Evolutionary conservation across 1,284 basidiomycete genomes (phyloP).

Genomic region (Trametes sp.): DNA sequence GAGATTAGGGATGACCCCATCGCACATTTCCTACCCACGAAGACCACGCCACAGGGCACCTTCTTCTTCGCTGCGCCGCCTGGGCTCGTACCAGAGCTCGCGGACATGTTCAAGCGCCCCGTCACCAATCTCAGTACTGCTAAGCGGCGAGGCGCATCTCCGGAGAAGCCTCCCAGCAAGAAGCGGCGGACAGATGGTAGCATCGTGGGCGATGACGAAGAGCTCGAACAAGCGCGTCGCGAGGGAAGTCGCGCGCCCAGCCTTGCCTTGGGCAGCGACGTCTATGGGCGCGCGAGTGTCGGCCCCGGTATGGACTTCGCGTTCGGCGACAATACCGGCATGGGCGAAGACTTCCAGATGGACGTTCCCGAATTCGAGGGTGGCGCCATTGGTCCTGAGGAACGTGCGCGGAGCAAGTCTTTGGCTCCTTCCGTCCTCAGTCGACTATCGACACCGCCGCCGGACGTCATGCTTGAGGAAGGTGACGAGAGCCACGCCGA

Average conservation of each 20-base stretch:
- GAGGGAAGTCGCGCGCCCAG: slow-evolving; percentile 69
- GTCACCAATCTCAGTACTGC: slow-evolving; percentile 51
- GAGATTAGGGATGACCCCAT: slow-evolving; percentile 88
- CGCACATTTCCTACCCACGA: slow-evolving; percentile 85
- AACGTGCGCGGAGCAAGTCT: slow-evolving; percentile 51
- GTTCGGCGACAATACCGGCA: slow-evolving; percentile 53
- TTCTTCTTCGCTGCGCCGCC: slow-evolving; percentile 85
- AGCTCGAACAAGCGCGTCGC: slow-evolving; percentile 72
- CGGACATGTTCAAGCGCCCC: slow-evolving; percentile 86
- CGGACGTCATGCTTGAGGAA: slow-evolving; percentile 61
- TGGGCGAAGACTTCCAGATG: slow-evolving; percentile 71
- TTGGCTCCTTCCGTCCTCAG: slow-evolving; percentile 62
- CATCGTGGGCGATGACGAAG: slow-evolving; percentile 42
- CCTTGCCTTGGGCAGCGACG: slow-evolving; percentile 58
- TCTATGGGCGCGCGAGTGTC: slow-evolving; percentile 46
- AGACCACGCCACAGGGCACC: slow-evolving; percentile 70
- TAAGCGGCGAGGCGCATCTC: slow-evolving; percentile 62
- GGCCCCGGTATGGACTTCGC: slow-evolving; percentile 53
- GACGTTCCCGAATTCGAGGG: slow-evolving; percentile 50
- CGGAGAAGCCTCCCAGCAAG: slow-evolving; percentile 67
- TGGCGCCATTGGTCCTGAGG: slow-evolving; percentile 41
- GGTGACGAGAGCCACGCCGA: slow-evolving; percentile 72
- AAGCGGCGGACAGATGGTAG: slow-evolving; percentile 61
- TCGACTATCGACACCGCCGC: slow-evolving; percentile 72
- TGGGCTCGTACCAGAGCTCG: slow-evolving; percentile 82